phyloP scores from a whole-genome alignment of 2,329 filamentous ascomycete genomes.

The Fusarium ramigenum region DNA sequence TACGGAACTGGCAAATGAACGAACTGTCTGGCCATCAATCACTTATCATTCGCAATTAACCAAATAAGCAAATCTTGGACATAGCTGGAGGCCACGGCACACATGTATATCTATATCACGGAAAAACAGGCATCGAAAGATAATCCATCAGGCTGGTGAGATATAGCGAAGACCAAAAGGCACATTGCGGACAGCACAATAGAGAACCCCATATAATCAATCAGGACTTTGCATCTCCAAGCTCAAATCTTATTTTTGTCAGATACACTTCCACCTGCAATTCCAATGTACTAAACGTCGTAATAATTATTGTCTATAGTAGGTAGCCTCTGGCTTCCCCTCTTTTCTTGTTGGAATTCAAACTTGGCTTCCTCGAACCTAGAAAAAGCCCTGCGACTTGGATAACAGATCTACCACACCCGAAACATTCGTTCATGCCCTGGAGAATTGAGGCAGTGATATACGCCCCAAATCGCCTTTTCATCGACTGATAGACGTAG shows the following conservation, averaged over 20 bases:
- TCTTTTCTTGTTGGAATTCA: constrained; percentile 31
- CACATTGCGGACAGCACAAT: not conserved
- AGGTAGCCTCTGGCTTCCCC: constrained; percentile 12
- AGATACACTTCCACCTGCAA: not conserved
- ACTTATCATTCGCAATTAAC: not conserved
- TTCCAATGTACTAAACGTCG: constrained; percentile 13
- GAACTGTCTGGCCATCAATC: not conserved
- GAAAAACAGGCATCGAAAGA: not conserved
- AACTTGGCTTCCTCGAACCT: constrained; percentile 21
- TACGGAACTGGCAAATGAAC: not conserved
- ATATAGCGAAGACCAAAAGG: too few relatives aligned
- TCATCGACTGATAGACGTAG: not conserved
- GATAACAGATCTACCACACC: constrained; percentile 39
- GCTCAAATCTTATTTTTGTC: not conserved
- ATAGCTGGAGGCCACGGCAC: not conserved
- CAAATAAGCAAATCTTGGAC: not conserved
- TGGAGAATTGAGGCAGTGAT: constrained; percentile 7
- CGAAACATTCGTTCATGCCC: constrained; percentile 25
- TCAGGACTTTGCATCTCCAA: not conserved
- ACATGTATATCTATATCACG: not conserved
- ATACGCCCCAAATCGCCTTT: constrained; percentile 1
- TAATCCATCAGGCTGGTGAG: too few relatives aligned
- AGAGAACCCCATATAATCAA: not conserved
- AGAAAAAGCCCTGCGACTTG: constrained; percentile 39
- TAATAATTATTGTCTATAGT: constrained; percentile 30